Evolutionary conservation across 805 yeast species (phyloP), one percentile per base, ranked within the genome.

Genomic region (Kodamaea neixiangensis): DNA sequence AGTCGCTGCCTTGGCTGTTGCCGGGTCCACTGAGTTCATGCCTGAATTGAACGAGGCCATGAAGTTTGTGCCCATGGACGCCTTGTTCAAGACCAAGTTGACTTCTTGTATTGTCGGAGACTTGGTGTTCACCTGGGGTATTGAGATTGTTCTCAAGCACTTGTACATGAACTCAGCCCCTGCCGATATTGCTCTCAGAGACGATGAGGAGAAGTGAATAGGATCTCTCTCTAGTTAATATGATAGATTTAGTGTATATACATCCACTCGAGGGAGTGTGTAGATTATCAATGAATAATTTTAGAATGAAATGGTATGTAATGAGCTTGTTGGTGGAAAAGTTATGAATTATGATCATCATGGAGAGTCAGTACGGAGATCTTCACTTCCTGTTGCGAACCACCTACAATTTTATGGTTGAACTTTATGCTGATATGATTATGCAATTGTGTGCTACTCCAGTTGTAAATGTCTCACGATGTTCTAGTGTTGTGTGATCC

Each of bases 1-100:
- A 58, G 97, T 93, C 58, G 87, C 96, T 19, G 89, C 81, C 38
- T 78, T 94, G 62, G 96, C 97, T 1, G 69, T 94, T 51, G 80
- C 93, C 9, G 97, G 98, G 13, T 85, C 97, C 4, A 91, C 98
- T 19, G 99, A 94, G 70, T 87, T 93, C 63, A 67, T 92, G 62
- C 98, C 98, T 31, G 99, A 94, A 74, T 71, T 94, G 64, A 94
- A 94, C 67, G 93, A 89, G 66, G 89, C 89, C 13, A 84, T 94
- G 85, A 83, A 86, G 66, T 88, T 94, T 68, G 99, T 94, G 45
- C 89, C 89, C 58, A 91, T 94, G 97, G 70, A 76, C 33, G 64
- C 69, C 20, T 63, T 69, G 14, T 94, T 94, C 82, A 92, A 91
- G 72, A 58, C 79, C 56, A 87, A 88, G 68, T 79, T 94, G 64